A percentile compares a stretch with the other conserved stretches of the same genome.
Evolutionary conservation across 352 stramenopile species (phyloP).

Genomic region (Pythium scleroteichum): DNA sequence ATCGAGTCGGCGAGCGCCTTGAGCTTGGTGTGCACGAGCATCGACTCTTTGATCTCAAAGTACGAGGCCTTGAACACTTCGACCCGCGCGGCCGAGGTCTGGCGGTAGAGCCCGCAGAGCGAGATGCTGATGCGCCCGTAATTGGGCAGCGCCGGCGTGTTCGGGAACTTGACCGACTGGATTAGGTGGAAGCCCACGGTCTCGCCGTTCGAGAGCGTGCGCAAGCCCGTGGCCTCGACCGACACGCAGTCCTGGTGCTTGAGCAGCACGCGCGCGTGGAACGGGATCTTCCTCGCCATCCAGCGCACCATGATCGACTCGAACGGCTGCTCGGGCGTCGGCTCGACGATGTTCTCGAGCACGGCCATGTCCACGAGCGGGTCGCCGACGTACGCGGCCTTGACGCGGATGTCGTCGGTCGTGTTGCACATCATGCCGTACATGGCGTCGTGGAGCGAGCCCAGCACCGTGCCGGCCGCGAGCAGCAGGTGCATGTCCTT

Average conservation of each 20-base stretch:
- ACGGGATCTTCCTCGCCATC: constrained; percentile 46
- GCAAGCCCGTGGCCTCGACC: constrained; percentile 51
- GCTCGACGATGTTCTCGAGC: constrained; percentile 43
- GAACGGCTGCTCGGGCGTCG: constrained; percentile 47
- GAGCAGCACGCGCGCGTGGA: constrained; percentile 39
- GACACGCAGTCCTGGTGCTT: constrained; percentile 59
- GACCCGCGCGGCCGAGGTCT: constrained; percentile 8
- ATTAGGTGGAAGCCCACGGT: constrained; percentile 57
- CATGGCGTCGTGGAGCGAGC: constrained; percentile 59
- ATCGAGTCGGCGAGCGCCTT: constrained; percentile 40
- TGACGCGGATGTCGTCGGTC: constrained; percentile 49
- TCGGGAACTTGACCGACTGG: constrained; percentile 57
- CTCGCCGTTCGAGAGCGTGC: constrained; percentile 6
- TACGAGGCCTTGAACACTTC: neutral
- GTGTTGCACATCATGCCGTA: constrained; percentile 47
- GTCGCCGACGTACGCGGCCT: constrained; percentile 50
- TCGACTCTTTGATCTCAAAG: constrained; percentile 13
- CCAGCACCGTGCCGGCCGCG: constrained; percentile 38
- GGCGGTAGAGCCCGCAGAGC: constrained; percentile 46
- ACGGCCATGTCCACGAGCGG: constrained; percentile 45
- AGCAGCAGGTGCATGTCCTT: constrained; percentile 23
- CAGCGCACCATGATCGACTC: constrained; percentile 57
- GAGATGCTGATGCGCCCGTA: constrained; percentile 54
- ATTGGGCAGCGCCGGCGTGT: constrained; percentile 36
- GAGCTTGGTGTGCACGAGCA: constrained; percentile 36